Percentiles rank a stretch among this genome's conserved stretches.
phyloP scores from a whole-genome alignment of 1,139 yeast genomes.

The Debaryomyces nepalensis region DNA sequence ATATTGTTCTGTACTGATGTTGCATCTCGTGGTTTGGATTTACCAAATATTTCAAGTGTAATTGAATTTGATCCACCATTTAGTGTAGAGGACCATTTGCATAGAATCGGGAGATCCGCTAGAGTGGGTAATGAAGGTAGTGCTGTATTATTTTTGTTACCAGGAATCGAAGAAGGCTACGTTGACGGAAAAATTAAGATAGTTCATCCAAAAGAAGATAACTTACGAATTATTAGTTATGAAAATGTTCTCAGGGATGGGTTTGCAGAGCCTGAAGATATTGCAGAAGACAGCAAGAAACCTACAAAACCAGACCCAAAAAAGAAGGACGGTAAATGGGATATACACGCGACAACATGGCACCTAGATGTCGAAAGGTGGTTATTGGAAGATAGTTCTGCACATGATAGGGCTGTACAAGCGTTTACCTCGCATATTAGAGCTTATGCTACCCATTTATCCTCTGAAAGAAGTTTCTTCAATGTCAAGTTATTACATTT shows the following conservation, averaged over 20 bases:
- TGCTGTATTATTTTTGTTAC: constrained; percentile 75
- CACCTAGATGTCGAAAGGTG: constrained; percentile 89
- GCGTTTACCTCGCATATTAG: constrained; percentile 89
- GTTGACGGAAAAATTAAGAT: constrained; percentile 53
- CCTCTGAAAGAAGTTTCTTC: constrained; percentile 76
- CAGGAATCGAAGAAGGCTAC: constrained; percentile 88
- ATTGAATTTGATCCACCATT: constrained; percentile 75
- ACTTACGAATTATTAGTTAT: constrained; percentile 44
- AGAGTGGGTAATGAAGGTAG: constrained; percentile 71
- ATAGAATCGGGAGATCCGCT: constrained; percentile 76
- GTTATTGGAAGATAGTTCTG: constrained; percentile 68
- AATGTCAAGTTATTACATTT: constrained; percentile 82
- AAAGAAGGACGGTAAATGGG: constrained; percentile 66
- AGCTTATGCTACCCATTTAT: constrained; percentile 95
- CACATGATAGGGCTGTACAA: constrained; percentile 66
- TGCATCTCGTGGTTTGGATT: constrained; percentile 73
- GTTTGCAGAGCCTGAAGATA: constrained; percentile 48
- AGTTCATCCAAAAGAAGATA: constrained; percentile 64
- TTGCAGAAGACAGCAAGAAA: constrained; percentile 18
- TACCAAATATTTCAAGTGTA: constrained; percentile 67
- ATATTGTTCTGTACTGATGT: constrained; percentile 84
- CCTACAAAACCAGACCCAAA: constrained; percentile 32
- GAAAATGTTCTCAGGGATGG: constrained; percentile 63
- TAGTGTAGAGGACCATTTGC: constrained; percentile 71
- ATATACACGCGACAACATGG: constrained; percentile 94